phyloP scores from a whole-genome alignment of 371 early-diverging fungal species.

The Gilbertella persicaria region DNA sequence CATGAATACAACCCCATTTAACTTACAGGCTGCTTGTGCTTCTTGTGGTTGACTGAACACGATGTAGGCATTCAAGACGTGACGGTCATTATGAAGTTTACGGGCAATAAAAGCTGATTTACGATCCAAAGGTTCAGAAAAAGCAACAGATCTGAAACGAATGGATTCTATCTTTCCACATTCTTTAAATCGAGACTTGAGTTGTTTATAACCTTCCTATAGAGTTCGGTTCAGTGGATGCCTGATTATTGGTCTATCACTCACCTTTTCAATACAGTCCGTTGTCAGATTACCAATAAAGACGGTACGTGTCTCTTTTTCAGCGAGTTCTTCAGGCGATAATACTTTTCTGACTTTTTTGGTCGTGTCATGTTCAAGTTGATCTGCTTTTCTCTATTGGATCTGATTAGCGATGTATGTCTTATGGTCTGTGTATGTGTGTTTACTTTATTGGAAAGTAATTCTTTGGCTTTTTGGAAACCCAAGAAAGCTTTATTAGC shows the following conservation, averaged over 20 bases:
- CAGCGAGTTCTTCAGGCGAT: constrained; percentile 50
- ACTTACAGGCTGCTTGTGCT: constrained; percentile 62
- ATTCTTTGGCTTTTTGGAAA: constrained; percentile 36
- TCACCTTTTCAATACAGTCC: constrained; percentile 63
- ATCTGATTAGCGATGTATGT: not conserved
- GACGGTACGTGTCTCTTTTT: constrained; percentile 62
- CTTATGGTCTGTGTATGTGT: constrained; percentile 22
- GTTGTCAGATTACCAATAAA: constrained; percentile 86
- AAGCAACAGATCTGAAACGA: constrained; percentile 89
- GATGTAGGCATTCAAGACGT: constrained; percentile 87
- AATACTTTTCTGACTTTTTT: constrained; percentile 26
- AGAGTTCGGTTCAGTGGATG: not conserved
- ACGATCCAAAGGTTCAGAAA: constrained; percentile 67
- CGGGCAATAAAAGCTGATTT: constrained; percentile 76
- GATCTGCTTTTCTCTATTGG: constrained; percentile 22
- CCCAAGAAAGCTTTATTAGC: constrained; percentile 32
- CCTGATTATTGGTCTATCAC: not conserved
- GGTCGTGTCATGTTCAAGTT: constrained; percentile 16
- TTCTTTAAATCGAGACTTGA: constrained; percentile 66
- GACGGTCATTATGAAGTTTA: constrained; percentile 80
- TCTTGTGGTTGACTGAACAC: constrained; percentile 70
- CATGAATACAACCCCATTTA: constrained; percentile 82
- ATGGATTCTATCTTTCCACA: constrained; percentile 82
- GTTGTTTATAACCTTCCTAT: constrained; percentile 57
- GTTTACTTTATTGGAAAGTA: constrained; percentile 29